Conservation (phyloP, 176 grass and related monocot genomes). For the Urochloa ruziziensis region DNA sequence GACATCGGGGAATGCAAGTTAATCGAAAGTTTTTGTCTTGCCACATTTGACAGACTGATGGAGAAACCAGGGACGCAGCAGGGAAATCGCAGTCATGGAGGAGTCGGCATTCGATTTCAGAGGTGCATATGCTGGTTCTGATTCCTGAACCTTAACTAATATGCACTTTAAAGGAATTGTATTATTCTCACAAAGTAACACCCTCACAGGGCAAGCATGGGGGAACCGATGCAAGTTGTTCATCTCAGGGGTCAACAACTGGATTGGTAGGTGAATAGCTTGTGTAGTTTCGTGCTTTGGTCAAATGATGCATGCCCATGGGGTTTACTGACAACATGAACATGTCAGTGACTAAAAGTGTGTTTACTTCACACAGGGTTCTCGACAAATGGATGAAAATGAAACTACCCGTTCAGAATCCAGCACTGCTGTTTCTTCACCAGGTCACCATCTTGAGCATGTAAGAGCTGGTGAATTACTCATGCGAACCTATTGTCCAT, state of each 20-base stretch:
- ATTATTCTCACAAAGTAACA: background rate
- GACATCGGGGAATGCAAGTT: background rate
- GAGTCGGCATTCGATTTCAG: background rate
- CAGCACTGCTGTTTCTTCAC: background rate
- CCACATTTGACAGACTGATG: slow-evolving; percentile 4
- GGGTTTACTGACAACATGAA: background rate
- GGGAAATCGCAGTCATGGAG: background rate
- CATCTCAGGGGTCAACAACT: background rate
- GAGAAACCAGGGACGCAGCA: background rate
- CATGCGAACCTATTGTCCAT: background rate
- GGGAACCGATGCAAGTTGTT: background rate
- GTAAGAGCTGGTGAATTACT: background rate
- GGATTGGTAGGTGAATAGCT: background rate
- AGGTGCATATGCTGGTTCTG: background rate
- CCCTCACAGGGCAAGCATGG: background rate
- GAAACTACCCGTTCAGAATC: background rate
- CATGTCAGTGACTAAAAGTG: background rate
- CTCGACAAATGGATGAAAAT: background rate
- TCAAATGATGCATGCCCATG: background rate
- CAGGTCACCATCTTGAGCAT: background rate
- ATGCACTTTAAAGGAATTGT: background rate
- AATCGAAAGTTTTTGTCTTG: background rate
- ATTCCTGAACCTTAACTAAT: no score
- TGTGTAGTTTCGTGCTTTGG: background rate
- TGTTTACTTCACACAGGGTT: background rate